phyloP scores from a whole-genome alignment of 2,329 filamentous ascomycete species.

The Diaporthe destruens region DNA sequence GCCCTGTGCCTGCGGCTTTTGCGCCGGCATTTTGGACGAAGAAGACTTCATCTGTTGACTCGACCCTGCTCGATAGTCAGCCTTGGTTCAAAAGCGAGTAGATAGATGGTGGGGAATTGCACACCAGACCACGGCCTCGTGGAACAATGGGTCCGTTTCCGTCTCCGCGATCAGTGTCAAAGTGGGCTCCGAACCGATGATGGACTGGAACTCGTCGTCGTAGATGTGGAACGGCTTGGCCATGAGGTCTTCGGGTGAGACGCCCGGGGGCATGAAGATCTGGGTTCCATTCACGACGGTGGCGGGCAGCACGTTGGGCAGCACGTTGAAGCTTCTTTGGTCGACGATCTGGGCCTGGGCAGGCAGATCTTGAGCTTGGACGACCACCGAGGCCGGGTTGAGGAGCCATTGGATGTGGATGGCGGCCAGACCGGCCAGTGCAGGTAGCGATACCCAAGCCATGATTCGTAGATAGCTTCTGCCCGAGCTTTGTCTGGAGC shows the following conservation, averaged over 20 bases:
- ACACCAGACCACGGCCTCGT: slow-evolving; percentile 69
- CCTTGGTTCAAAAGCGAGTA: background rate
- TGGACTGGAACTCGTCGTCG: slow-evolving; percentile 62
- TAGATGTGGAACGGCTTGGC: slow-evolving; percentile 61
- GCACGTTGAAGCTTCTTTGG: slow-evolving; percentile 58
- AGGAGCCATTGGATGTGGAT: slow-evolving; percentile 37
- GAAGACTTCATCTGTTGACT: slow-evolving; percentile 64
- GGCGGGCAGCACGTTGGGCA: slow-evolving; percentile 55
- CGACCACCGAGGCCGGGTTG: slow-evolving; percentile 18
- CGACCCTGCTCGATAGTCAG: slow-evolving; percentile 48
- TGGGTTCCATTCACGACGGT: slow-evolving; percentile 52
- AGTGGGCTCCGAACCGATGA: slow-evolving; percentile 63
- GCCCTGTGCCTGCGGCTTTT: slow-evolving; percentile 60
- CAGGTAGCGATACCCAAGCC: slow-evolving; percentile 38
- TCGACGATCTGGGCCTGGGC: slow-evolving; percentile 58
- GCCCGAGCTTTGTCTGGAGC: slow-evolving; percentile 3
- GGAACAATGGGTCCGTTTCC: slow-evolving; percentile 61
- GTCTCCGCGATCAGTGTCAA: slow-evolving; percentile 63
- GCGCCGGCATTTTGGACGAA: slow-evolving; percentile 67
- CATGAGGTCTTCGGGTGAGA: slow-evolving; percentile 52
- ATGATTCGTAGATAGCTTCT: slow-evolving; percentile 35
- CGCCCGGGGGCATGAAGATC: slow-evolving; percentile 59
- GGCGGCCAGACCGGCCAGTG: slow-evolving; percentile 37
- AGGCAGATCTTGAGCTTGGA: slow-evolving; percentile 44
- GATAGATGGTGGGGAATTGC: no score